These are phyloP conservation scores for Coemansia sp. DNA, from an alignment of 192 early-diverging fungal species.

Conservation along the genomic window DNA sequence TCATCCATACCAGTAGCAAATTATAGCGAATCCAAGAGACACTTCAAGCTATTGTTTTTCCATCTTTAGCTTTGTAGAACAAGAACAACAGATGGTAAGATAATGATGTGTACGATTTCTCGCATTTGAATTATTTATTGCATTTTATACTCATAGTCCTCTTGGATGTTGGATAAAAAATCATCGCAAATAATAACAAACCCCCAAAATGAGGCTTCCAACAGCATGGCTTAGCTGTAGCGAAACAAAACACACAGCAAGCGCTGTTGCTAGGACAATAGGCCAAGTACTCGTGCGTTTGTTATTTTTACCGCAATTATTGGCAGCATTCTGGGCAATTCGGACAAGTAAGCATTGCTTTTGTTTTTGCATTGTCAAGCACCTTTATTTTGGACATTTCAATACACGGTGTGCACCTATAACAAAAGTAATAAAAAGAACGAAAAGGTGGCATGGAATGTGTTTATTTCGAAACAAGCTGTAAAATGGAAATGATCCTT, in stretches of 20 bases:
- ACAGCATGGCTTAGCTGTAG: not conserved
- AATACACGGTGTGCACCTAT: not conserved
- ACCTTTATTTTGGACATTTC: not conserved
- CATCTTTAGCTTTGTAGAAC: not conserved
- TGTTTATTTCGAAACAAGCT: too few species aligned
- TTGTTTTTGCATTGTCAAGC: not conserved
- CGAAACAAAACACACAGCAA: not conserved
- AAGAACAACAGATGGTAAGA: not conserved
- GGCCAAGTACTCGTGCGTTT: not conserved
- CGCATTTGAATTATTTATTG: not conserved
- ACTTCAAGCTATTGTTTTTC: not conserved
- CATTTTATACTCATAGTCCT: not conserved
- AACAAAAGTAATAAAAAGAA: not conserved
- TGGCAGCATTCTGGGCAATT: not conserved
- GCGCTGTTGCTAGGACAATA: not conserved
- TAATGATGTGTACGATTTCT: not conserved
- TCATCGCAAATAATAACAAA: not conserved
- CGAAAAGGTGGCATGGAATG: not conserved
- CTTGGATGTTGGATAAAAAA: too few species aligned
- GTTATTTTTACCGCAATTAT: slow-evolving; percentile 10
- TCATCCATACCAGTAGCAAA: too few species aligned
- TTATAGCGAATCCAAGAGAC: too few species aligned
- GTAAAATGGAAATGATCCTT: not conserved
- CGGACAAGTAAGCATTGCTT: not conserved
- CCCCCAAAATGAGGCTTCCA: not conserved